Base-by-base conservation (phyloP, 768 basidiomycete genomes). In the Collybiopsis luxurians region DNA sequence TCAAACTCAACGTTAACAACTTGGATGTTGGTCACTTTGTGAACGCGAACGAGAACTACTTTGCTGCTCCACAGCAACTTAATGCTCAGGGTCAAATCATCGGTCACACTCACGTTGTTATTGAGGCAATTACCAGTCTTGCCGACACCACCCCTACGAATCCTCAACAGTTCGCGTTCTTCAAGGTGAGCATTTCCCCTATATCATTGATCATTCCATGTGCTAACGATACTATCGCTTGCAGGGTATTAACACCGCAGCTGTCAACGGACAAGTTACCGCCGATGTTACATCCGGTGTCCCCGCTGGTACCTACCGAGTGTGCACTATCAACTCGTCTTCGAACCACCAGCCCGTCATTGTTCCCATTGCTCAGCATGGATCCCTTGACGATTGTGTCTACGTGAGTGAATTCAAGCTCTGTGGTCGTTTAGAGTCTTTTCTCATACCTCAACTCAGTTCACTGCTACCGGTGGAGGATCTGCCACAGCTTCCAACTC, bases 81-180 rank as follows among this genome's bases (percentile, higher is more conserved):
- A 66, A 82, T 42, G 60, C 58, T 1, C 60, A 70, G 10, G 86
- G 86, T 54, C 62, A 75, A 46, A 76, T 89, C 63, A 66, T 79
- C 56, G 88, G 87, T 15, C 84, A 87, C 71, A 73, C 75, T 15
- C 87, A 89, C 64, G 70, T 87, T 63, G 84, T 85, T 39, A 73
- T 89, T 54, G 79, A 88, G 68, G 57, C 66, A 50, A 71, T 90
- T 55, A 58, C 64, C 12, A 71, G 78, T 12, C 69, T 87, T 51
- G 69, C 69, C 36, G 74, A 81, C 58, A 81, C 84, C 13, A 73
- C 67, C 1, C 75, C 81, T 2, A 75, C 74, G n/a, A 68, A 86
- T 66, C 78, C 82, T 15, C 72, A 63, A 36, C 68, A 71, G 26
- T 87, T 87, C 56, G 78, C 77, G 5, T 87, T 82, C 69, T 89